Conservation (phyloP, 805 yeast species). For the Saccharomycopsis amapae region DNA sequence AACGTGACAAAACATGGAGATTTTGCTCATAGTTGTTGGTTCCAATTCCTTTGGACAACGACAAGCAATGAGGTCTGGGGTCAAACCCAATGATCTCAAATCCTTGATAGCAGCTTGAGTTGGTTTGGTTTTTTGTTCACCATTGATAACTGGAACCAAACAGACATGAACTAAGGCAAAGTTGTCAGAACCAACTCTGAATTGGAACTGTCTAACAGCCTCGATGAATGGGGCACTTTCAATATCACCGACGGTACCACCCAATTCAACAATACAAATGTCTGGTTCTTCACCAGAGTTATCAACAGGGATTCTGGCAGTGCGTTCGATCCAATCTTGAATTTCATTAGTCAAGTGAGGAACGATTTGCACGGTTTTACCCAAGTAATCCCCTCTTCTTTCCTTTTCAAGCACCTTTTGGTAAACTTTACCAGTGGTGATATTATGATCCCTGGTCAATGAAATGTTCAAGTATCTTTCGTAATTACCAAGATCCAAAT, state of each 20-base stretch:
- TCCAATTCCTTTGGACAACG: constrained; percentile 85
- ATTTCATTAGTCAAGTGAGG: constrained; percentile 97
- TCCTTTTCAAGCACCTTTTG: constrained; percentile 89
- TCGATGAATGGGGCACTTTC: constrained; percentile 98
- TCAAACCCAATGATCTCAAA: constrained; percentile 87
- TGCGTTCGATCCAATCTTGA: constrained; percentile 97
- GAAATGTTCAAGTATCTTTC: constrained; percentile 95
- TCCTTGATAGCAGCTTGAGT: constrained; percentile 99
- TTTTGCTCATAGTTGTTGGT: constrained; percentile 81
- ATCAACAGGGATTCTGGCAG: constrained; percentile 88
- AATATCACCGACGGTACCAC: constrained; percentile 99
- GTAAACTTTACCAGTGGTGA: constrained; percentile 97
- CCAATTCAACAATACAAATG: constrained; percentile 92
- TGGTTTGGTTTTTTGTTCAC: constrained; percentile 98
- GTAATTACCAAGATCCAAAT: constrained; percentile 94
- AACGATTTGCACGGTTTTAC: constrained; percentile 99
- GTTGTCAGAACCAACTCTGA: constrained; percentile 89
- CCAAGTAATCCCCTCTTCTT: constrained; percentile 94
- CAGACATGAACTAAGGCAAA: constrained; percentile 96
- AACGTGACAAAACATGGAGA: constrained; percentile 98
- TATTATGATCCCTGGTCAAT: constrained; percentile 87
- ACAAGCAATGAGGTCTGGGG: constrained; percentile 97
- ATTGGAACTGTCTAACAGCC: constrained; percentile 98
- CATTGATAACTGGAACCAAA: constrained; percentile 94
- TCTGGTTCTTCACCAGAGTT: constrained; percentile 84